Base-by-base conservation (phyloP, 768 basidiomycete species). In the Phylloporus arenicola region DNA sequence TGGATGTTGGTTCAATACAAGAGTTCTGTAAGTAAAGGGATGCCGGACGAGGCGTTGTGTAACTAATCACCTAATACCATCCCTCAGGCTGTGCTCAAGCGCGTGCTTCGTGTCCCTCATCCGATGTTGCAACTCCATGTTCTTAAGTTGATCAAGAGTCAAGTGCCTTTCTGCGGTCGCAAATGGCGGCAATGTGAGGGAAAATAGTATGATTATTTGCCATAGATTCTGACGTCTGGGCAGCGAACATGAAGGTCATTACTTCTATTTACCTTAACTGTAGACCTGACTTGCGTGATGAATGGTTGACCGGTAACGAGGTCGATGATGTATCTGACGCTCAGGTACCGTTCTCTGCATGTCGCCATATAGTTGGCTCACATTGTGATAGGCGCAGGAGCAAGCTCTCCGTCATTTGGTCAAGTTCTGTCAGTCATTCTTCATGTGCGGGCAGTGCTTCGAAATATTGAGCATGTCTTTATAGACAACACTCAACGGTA, bases 191-290 rank as follows among this genome's bases (percentile, higher is more conserved):
- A 96, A 74, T 88, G 94, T 96, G 70, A 60, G 81, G 67, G 39
- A 44, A 43, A 43, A 46, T 49, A 46, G 37, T 49, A 17, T 19
- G 19, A 46, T 33, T 22, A 35, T n/a, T 4, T 29, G 31, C 40
- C 30, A 34, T 24, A n/a, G 3, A 29, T 45, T 43, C 55, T 65
- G 38, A 65, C 31, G 29, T 45, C 44, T 62, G 27, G 35, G 14
- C 13, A 98, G 95, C 92, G 19, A 99, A 98, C 68, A 99, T 99
- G 96, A 98, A 99, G 71, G 90, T 98, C 49, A 98, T 99, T 59
- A 99, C 96, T 9, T 84, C 94, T 16, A 97, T 99, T 57, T 99
- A 99, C 68, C 75, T 98, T 51, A 96, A 97, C 62, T 97, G 94
- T 64, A 80, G 96, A 47, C 96, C 96, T 8, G 95, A 98, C 64